These are phyloP conservation scores for Dioscorea zingiberensis DNA, from an alignment of 106 monocot genomes.

Conservation along the genomic window DNA sequence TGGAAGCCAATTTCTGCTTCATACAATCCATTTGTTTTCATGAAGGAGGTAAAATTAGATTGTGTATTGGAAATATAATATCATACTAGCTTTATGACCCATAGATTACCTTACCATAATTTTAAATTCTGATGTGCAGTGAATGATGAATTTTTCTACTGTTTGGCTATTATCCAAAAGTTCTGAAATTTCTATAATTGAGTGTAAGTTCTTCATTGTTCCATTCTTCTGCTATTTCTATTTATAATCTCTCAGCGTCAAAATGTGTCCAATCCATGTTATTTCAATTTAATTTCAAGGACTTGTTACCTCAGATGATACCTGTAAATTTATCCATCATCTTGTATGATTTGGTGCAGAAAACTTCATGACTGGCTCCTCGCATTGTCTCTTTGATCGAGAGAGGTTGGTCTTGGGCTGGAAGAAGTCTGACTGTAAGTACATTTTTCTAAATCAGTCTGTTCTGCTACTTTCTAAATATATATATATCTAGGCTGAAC, in stretches of 20 bases:
- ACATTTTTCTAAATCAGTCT: neutral
- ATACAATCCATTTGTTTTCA: constrained; percentile 33
- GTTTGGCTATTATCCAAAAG: constrained; percentile 74
- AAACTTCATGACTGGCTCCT: constrained; percentile 77
- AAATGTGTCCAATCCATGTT: neutral
- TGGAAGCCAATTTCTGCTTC: constrained; percentile 61
- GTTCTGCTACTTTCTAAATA: too few species aligned
- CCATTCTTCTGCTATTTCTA: neutral
- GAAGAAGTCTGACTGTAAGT: constrained; percentile 80
- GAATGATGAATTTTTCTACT: constrained; percentile 31
- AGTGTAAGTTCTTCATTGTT: constrained; percentile 45
- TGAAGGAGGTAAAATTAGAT: too few species aligned
- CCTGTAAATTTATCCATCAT: too few species aligned
- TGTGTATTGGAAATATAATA: too few species aligned
- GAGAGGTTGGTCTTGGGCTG: constrained; percentile 64
- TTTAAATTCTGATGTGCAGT: constrained; percentile 17
- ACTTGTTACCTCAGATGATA: too few species aligned
- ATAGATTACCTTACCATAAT: neutral
- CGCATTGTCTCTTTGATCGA: constrained; percentile 66
- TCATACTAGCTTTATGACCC: too few species aligned
- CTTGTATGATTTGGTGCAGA: constrained; percentile 40
- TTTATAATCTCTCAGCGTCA: neutral
- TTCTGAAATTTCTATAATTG: constrained; percentile 58
- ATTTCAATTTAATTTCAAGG: too few species aligned
- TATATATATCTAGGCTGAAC: neutral